Evolutionary conservation across 805 yeast genomes (phyloP).

Genomic region (Brettanomyces nanus): DNA sequence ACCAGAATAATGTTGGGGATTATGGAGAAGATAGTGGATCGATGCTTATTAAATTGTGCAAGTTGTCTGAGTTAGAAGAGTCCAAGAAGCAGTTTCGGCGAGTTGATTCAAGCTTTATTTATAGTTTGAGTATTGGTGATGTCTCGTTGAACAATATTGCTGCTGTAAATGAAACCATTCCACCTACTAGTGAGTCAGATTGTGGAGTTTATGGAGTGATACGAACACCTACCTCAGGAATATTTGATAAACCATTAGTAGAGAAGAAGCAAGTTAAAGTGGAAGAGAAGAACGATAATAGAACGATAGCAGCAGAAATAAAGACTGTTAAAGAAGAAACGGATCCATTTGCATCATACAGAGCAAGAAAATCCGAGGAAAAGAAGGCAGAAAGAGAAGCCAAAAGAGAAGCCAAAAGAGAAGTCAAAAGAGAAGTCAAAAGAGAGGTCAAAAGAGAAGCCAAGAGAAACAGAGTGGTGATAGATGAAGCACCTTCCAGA

Average conservation of each 20-base stretch:
- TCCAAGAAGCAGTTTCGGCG: conserved; percentile 11
- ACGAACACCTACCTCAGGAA: conserved; percentile 9
- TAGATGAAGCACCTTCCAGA: conserved; percentile 7
- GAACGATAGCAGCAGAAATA: background rate
- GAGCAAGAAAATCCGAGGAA: conserved; percentile 3
- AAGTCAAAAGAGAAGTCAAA: conserved; percentile 7
- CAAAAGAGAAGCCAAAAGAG: too few species aligned
- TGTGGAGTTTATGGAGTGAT: conserved; percentile 20
- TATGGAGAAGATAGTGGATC: conserved; percentile 7
- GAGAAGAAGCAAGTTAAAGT: background rate
- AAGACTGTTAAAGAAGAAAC: conserved; percentile 3
- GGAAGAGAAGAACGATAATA: background rate
- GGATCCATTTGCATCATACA: conserved; percentile 7
- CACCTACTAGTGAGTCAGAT: conserved; percentile 12
- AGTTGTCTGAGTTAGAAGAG: conserved; percentile 9
- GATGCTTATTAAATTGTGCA: conserved; percentile 9
- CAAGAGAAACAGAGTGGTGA: conserved; percentile 9
- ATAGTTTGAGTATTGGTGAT: conserved; percentile 16
- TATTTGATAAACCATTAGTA: background rate
- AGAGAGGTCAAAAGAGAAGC: conserved; percentile 6
- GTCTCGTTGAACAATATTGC: conserved; percentile 14
- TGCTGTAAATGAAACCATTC: conserved; percentile 10
- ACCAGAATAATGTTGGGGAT: conserved; percentile 1
- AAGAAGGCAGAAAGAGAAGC: too few species aligned
- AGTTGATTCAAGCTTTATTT: conserved; percentile 14